Evolutionary conservation across 164 flowering plant species (phyloP), one percentile per base, ranked within the genome.

Genomic region (Stephania cephalantha): DNA sequence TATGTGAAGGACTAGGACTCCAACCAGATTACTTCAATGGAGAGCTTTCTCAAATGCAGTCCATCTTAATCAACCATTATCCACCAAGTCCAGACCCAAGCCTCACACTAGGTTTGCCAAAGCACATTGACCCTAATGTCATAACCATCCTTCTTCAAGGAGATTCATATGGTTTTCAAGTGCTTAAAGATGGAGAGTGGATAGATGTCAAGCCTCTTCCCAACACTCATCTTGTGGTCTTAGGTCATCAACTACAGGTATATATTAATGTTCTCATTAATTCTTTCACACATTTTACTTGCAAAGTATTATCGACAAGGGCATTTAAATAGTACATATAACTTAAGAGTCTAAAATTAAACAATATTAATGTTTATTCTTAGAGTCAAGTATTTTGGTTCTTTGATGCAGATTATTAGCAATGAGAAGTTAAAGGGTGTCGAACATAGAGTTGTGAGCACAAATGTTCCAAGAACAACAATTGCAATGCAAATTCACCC

Each of bases 41-140:
- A 20, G 82, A 77, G 9, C 55, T 81, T 4, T 78, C 78, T 66
- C 42, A 73, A 63, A 75, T 6, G 52, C 82, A 76, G 46, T 5
- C 74, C 29, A 29, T 86, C 76, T 22, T 72, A 9, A 30, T 79
- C 48, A 75, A 85, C 46, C 30, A 86, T 73, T 85, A 85, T 64
- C 86, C 88, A 3, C 78, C 84, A 8, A 85, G 88, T 69, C 90
- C 88, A 13, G 83, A 87, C 69, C 87, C 93, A 48, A 83, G 76
- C 73, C 64, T 81, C 31, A 79, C 88, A 13, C 61, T 84, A 71
- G 90, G 90, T 46, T 29, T 87, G 66, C 78, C 81, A 35, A 74
- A 66, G 13, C 89, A 86, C 42, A 48, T 64, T 18, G 89, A 86
- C 50, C 82, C 86, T 7, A 84, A 79, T 67, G 71, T 83, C 46